Evolutionary conservation across 208 protist genomes (phyloP), one percentile per base, ranked within the genome.

Genomic region (Endotrypanum monterogeii): DNA sequence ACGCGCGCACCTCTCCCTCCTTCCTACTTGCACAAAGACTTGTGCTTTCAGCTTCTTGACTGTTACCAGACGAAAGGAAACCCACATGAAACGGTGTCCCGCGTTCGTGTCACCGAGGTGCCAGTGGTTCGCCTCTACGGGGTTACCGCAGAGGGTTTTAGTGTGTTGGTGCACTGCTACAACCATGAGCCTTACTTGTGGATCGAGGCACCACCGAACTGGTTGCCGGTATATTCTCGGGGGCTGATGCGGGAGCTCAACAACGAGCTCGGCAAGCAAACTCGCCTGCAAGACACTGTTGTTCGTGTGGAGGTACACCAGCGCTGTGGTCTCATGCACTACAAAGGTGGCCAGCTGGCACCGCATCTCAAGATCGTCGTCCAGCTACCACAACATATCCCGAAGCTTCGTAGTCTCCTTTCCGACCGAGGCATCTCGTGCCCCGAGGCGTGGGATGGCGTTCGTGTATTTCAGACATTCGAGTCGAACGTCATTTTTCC

Each of bases 401-500:
- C 95, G 16, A 96, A 92, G 70, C 73, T 96, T 69, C 89, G 94
- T 32, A 83, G 79, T 32, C 67, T 96, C 50, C 84, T 98, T 44
- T 84, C 86, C n/a, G 89, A 93, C 68, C 72, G 83, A 32, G 94
- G 94, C 12, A 81, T 96, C 6, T 50, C 79, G 50, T 96, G 94
- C 80, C 67, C 79, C 7, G 85, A 79, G 8, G 83, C 79, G 54
- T 98, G 93, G 92, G 83, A 90, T 18, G 91, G 90, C 51, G 50
- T 82, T n/a, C 89, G 89, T 23, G 44, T 73, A 1, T 99, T 99
- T 78, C 70, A 77, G 1, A 99, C 99, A 5, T 99, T 97, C 84
- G 99, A 99, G 79, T 98, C 96, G 61, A 99, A 99, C 82, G 90
- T 99, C 60, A 92, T 98, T 46, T 99, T 99, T 76, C 93, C 98